Conservation (phyloP, 2,329 filamentous ascomycete genomes). For the Fusarium tjaetaba region DNA sequence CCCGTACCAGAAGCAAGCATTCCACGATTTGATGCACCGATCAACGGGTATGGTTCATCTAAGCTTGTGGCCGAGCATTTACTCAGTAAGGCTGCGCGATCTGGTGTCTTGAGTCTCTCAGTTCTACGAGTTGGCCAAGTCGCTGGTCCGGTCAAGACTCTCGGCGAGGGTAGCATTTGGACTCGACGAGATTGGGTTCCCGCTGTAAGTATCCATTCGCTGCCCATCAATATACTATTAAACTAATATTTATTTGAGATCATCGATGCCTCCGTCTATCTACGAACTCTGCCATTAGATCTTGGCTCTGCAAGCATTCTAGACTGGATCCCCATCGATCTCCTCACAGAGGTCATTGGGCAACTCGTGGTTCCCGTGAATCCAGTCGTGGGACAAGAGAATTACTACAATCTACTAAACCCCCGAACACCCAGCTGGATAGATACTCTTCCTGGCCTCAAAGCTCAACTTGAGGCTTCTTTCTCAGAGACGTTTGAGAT, state of each 20-base stretch:
- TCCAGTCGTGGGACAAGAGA: rapidly evolving
- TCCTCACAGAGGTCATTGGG: neutral
- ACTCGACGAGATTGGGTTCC: neutral
- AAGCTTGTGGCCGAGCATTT: neutral
- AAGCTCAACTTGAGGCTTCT: neutral
- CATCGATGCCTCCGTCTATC: neutral
- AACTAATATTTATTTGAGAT: neutral
- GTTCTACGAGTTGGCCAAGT: neutral
- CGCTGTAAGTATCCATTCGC: neutral
- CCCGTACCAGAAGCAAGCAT: neutral
- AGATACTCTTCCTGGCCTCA: neutral
- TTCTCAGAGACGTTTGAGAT: rapidly evolving
- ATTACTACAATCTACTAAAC: neutral
- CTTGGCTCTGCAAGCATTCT: neutral
- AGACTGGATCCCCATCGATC: neutral
- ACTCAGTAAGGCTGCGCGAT: neutral
- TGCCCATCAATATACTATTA: rapidly evolving
- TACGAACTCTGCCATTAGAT: neutral
- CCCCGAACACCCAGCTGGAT: neutral
- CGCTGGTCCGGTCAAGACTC: neutral
- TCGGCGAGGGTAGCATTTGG: neutral
- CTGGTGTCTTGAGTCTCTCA: neutral
- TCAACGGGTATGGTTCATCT: neutral
- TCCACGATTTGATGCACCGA: neutral
- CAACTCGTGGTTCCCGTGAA: neutral